Evolutionary conservation across 352 stramenopile genomes (phyloP).

Genomic region (Phytopythium ostracodes): DNA sequence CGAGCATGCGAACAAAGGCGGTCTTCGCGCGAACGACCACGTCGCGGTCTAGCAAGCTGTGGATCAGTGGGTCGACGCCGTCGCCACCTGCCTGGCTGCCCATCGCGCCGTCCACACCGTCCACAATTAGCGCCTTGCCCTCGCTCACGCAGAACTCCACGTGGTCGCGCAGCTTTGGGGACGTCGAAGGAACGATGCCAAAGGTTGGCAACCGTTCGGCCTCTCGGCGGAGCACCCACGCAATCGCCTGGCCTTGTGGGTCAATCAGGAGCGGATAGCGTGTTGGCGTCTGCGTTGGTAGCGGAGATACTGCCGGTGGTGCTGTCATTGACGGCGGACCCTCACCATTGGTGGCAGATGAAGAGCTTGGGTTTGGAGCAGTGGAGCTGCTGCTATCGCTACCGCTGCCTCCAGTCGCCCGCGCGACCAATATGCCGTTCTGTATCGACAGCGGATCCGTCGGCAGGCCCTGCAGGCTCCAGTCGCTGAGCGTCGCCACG

Average conservation of each 20-base stretch:
- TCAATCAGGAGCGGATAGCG: conserved; percentile 88
- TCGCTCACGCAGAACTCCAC: conserved; percentile 87
- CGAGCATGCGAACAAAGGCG: conserved; percentile 66
- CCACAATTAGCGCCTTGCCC: conserved; percentile 80
- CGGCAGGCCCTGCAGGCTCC: conserved; percentile 84
- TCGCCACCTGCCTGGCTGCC: conserved; percentile 8
- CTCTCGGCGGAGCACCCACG: conserved; percentile 83
- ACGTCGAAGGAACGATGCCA: conserved; percentile 57
- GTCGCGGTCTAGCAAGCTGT: conserved; percentile 65
- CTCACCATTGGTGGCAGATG: background rate
- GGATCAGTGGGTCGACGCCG: conserved; percentile 55
- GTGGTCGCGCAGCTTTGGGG: conserved; percentile 74
- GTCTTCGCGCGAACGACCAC: conserved; percentile 54
- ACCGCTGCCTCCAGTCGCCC: conserved; percentile 18
- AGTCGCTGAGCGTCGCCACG: conserved; percentile 79
- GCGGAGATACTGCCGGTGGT: background rate
- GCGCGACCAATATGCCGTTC: conserved; percentile 87
- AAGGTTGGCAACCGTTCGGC: conserved; percentile 48
- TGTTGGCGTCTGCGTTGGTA: conserved; percentile 5
- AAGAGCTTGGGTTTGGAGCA: background rate
- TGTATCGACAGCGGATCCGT: conserved; percentile 88
- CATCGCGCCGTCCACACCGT: conserved; percentile 49
- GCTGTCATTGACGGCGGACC: background rate
- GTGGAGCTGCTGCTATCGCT: background rate
- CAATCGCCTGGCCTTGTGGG: conserved; percentile 85